These are phyloP conservation scores for Rhodamnia rubescens DNA, from an alignment of 345 rosid species.

Conservation along the genomic window DNA sequence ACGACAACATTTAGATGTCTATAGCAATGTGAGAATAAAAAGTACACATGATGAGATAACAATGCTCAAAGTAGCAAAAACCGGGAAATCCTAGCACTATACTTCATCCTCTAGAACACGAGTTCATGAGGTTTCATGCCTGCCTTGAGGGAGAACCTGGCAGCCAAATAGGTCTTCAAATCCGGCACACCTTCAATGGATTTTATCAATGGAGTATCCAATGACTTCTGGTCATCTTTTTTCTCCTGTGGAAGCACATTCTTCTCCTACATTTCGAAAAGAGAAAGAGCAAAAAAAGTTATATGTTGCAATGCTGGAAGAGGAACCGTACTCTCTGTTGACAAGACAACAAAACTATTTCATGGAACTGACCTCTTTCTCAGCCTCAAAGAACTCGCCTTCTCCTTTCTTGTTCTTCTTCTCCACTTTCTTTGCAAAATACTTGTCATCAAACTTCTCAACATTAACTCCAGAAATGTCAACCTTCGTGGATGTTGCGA, in stretches of 20 bases:
- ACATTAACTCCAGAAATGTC: conserved; percentile 50
- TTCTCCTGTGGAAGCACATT: conserved; percentile 56
- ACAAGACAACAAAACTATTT: background rate
- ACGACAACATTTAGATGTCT: background rate
- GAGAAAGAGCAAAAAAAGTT: background rate
- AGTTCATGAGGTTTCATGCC: conserved; percentile 89
- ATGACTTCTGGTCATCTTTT: conserved; percentile 75
- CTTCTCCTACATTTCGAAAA: conserved; percentile 32
- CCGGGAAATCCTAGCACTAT: background rate
- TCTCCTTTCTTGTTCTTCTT: conserved; percentile 72
- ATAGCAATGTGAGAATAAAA: conserved; percentile 2
- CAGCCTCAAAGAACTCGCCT: conserved; percentile 71
- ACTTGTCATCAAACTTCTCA: conserved; percentile 63
- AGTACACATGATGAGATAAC: background rate
- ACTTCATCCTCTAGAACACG: conserved; percentile 30
- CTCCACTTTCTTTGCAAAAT: conserved; percentile 56
- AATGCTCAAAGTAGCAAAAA: background rate
- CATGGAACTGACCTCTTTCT: conserved; percentile 42
- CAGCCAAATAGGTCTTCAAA: conserved; percentile 67
- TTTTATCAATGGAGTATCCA: conserved; percentile 51
- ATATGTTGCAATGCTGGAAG: background rate
- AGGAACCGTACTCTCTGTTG: background rate
- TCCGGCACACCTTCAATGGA: conserved; percentile 62
- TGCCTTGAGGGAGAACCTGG: conserved; percentile 71
- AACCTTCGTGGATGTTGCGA: conserved; percentile 64